A percentile compares a stretch with the other conserved stretches of the same genome.
Evolutionary conservation across 2,329 filamentous ascomycete species (phyloP).

Genomic region (Diaporthe humulicola): DNA sequence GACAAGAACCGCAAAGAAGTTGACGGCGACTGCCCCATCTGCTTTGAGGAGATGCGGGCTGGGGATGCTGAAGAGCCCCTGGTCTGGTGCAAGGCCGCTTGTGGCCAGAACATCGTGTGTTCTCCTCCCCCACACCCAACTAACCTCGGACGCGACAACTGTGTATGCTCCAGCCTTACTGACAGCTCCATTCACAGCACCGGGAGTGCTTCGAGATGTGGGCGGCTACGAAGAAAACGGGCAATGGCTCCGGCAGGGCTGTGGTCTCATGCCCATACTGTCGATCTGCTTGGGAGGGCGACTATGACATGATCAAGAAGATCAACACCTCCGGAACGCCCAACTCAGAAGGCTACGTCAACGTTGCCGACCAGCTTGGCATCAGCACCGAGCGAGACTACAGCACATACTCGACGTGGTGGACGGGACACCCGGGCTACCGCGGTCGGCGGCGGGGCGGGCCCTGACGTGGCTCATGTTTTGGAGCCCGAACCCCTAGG

Average conservation of each 20-base stretch:
- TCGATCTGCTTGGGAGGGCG: constrained; percentile 67
- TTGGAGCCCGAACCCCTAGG: not conserved
- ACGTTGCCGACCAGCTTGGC: constrained; percentile 72
- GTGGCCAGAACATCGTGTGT: constrained; percentile 63
- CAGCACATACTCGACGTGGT: constrained; percentile 35
- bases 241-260: constrained; percentile 40
- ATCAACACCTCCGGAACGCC: constrained; percentile 57
- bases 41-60: constrained; percentile 61
- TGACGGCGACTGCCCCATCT: constrained; percentile 70
- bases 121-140: not conserved
- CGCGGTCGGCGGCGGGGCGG: not conserved
- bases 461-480: not conserved
- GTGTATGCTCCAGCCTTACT: not conserved
- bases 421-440: constrained; percentile 10
- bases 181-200: constrained; percentile 48
- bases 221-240: constrained; percentile 61
- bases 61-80: constrained; percentile 50
- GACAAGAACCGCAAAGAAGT: constrained; percentile 61
- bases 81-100: constrained; percentile 66
- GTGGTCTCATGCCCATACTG: constrained; percentile 73
- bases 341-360: constrained; percentile 70
- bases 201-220: constrained; percentile 67
- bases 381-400: constrained; percentile 63
- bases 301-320: constrained; percentile 56
- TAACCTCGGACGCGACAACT: not conserved